A percentile compares a stretch with the other conserved stretches of the same genome.
Evolutionary conservation across 371 early-diverging fungal genomes (phyloP).

Genomic region (Capillidium heterosporum): DNA sequence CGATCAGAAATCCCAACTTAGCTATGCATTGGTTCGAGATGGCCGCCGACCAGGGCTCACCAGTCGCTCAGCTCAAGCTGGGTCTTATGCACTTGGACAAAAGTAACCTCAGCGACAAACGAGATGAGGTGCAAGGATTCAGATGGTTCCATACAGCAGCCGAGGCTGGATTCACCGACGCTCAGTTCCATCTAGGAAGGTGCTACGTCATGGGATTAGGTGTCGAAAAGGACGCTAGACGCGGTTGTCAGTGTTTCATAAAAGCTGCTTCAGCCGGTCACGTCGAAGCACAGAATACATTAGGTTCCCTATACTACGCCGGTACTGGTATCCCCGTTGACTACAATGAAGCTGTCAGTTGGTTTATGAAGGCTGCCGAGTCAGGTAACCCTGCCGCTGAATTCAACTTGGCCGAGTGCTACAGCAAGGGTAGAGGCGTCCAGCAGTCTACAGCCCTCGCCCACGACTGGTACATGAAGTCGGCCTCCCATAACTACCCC

Average conservation of each 20-base stretch:
- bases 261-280: constrained; percentile 45
- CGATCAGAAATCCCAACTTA: constrained; percentile 30
- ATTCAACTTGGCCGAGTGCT: constrained; percentile 77
- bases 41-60: constrained; percentile 41
- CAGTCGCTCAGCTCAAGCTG: constrained; percentile 45
- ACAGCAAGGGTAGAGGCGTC: constrained; percentile 65
- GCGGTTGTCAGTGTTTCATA: constrained; percentile 49
- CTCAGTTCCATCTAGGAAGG: constrained; percentile 32
- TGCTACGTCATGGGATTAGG: constrained; percentile 48
- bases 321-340: constrained; percentile 48
- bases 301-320: constrained; percentile 54
- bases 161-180: constrained; percentile 35
- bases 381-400: constrained; percentile 61
- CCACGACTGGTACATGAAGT: constrained; percentile 55
- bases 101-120: constrained; percentile 45
- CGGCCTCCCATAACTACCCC: constrained; percentile 63
- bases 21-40: constrained; percentile 44
- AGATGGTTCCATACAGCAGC: constrained; percentile 38
- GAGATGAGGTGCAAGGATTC: constrained; percentile 31
- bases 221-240: constrained; percentile 24
- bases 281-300: constrained; percentile 57
- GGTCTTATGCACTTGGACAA: constrained; percentile 65
- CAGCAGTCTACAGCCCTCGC: constrained; percentile 40
- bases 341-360: constrained; percentile 40
- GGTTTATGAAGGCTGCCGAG: constrained; percentile 41